Percentiles rank a stretch among this genome's conserved stretches.
Evolutionary conservation across 2,329 filamentous ascomycete species (phyloP).

Genomic region (Colletotrichum incanum): DNA sequence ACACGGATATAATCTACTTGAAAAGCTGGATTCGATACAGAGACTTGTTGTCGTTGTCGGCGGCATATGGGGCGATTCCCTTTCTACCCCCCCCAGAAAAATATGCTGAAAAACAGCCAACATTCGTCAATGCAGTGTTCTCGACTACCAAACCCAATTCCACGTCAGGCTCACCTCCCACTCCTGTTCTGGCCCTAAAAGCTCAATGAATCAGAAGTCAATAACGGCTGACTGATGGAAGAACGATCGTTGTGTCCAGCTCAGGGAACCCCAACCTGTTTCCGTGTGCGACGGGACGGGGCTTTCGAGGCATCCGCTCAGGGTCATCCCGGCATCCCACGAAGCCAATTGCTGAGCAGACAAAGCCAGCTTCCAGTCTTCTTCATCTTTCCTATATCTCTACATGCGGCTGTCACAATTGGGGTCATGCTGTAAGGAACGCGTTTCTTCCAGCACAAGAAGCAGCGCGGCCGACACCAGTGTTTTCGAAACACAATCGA

Average conservation of each 20-base stretch:
- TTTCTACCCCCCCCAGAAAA: background rate
- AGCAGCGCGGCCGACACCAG: background rate
- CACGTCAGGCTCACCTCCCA: background rate
- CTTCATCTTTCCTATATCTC: background rate
- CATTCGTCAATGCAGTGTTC: background rate
- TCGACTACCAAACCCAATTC: background rate
- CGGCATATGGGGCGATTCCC: background rate
- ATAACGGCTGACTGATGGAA: background rate
- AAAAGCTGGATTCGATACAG: background rate
- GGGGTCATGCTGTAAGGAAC: background rate
- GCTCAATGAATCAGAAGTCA: background rate
- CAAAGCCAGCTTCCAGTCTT: background rate
- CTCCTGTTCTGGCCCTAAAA: background rate
- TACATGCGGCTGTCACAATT: background rate
- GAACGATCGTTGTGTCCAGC: background rate
- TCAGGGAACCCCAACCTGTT: conserved; percentile 6
- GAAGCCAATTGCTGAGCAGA: conserved; percentile 22
- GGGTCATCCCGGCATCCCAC: conserved; percentile 7
- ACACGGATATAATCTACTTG: too few species aligned
- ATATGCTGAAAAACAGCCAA: background rate
- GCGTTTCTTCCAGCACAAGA: conserved; percentile 8
- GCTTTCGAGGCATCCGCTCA: background rate
- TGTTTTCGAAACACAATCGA: background rate
- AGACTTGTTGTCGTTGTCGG: background rate
- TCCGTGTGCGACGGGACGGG: background rate